Conservation (phyloP, 805 yeast species). For the Lipomyces japonicus region DNA sequence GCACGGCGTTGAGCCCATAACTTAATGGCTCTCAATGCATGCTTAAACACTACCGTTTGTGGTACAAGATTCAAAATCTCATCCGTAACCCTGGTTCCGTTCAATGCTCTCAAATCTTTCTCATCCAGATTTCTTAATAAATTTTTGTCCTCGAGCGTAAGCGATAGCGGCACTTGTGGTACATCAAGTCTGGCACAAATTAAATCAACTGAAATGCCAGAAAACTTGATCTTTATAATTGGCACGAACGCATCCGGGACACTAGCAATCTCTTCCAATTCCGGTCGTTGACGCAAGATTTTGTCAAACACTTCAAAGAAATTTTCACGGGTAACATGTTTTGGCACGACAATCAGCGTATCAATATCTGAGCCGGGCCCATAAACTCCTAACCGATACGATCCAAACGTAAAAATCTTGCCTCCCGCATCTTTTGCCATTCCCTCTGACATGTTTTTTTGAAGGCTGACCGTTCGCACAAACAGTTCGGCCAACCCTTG, state of each 20-base stretch:
- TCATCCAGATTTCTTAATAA: conserved; percentile 84
- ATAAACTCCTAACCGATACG: conserved; percentile 90
- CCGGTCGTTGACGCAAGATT: conserved; percentile 67
- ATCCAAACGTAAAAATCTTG: conserved; percentile 92
- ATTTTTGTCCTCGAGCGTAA: conserved; percentile 80
- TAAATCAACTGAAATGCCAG: conserved; percentile 90
- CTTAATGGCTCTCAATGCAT: conserved; percentile 87
- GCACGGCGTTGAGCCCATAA: conserved; percentile 97
- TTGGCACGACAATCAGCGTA: conserved; percentile 93
- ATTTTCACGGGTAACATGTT: conserved; percentile 86
- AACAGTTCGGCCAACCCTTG: conserved; percentile 76
- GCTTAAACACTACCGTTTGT: conserved; percentile 85
- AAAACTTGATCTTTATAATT: conserved; percentile 80
- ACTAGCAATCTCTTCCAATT: conserved; percentile 82
- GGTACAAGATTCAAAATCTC: conserved; percentile 88
- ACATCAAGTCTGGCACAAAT: conserved; percentile 79
- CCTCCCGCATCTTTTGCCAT: conserved; percentile 98
- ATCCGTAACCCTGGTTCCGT: conserved; percentile 97
- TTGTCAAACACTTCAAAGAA: conserved; percentile 78
- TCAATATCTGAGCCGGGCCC: conserved; percentile 99
- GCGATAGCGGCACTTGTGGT: conserved; percentile 71
- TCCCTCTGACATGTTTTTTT: conserved; percentile 91
- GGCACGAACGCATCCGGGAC: conserved; percentile 99
- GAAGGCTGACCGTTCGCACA: conserved; percentile 73
- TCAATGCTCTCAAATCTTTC: conserved; percentile 79